Percentiles rank a stretch among this genome's conserved stretches.
Conservation (phyloP, 768 basidiomycete species). For the Grammothele lineata region DNA sequence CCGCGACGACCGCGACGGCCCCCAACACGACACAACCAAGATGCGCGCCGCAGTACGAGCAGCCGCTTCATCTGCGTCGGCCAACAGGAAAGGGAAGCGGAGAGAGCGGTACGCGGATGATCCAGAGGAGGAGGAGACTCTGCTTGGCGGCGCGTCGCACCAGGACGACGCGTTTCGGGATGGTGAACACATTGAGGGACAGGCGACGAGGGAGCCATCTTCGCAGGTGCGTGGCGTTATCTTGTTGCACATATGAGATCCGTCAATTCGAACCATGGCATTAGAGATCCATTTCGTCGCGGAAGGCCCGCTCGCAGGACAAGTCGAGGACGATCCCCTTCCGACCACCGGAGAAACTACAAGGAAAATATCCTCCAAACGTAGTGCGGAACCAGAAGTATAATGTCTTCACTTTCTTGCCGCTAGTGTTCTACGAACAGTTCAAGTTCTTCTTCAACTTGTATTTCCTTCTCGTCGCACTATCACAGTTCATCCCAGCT, state of each 20-base stretch:
- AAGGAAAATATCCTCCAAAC: constrained; percentile 76
- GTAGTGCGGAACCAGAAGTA: constrained; percentile 98
- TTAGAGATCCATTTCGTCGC: constrained; percentile 23
- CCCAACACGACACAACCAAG: constrained; percentile 8
- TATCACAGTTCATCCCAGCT: constrained; percentile 93
- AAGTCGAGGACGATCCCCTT: constrained; percentile 78
- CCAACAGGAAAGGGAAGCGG: constrained; percentile 38
- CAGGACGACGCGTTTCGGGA: constrained; percentile 33
- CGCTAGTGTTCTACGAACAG: constrained; percentile 96
- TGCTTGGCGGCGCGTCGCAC: constrained; percentile 38
- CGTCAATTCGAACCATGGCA: too few species aligned
- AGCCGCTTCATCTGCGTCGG: constrained; percentile 27
- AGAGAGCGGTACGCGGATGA: constrained; percentile 59
- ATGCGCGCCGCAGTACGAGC: constrained; percentile 30
- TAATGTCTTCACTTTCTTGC: constrained; percentile 94
- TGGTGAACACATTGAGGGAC: constrained; percentile 36
- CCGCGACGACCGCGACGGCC: constrained; percentile 10
- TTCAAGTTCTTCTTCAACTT: constrained; percentile 99
- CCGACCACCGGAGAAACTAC: constrained; percentile 71
- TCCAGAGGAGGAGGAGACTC: constrained; percentile 55
- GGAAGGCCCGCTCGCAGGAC: constrained; percentile 43
- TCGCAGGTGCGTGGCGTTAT: constrained; percentile 24
- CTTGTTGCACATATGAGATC: too few species aligned
- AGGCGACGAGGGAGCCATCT: too few species aligned
- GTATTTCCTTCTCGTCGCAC: constrained; percentile 94